Evolutionary conservation across 1,139 yeast species (phyloP).

Genomic region (Sugiyamaella paludigena): DNA sequence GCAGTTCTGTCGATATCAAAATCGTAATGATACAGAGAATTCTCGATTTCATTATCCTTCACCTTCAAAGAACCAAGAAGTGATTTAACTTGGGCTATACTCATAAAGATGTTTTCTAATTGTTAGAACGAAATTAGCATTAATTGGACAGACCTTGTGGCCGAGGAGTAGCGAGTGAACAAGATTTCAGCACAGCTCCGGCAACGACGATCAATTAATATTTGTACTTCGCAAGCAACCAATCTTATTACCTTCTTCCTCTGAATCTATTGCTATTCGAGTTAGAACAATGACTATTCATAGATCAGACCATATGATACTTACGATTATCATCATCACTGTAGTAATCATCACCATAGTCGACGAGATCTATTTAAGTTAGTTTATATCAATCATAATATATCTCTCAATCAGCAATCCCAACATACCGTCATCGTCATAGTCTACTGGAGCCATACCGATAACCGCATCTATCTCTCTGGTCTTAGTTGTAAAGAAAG

Average conservation of each 20-base stretch:
- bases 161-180: too few species aligned
- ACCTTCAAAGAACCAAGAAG: slow-evolving; percentile 49
- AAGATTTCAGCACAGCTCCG: neutral
- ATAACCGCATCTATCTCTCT: neutral
- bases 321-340: slow-evolving; percentile 12
- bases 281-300: slow-evolving; percentile 3
- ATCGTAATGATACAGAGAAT: slow-evolving; percentile 59
- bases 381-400: slow-evolving; percentile 1
- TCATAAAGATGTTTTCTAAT: slow-evolving; percentile 22
- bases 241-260: slow-evolving; percentile 23
- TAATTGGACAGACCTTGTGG: too few species aligned
- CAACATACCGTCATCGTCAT: slow-evolving; percentile 23
- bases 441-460: slow-evolving; percentile 3
- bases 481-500: neutral
- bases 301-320: neutral
- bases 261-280: slow-evolving; percentile 22
- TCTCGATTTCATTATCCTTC: slow-evolving; percentile 54
- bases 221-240: neutral
- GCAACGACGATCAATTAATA: neutral
- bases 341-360: slow-evolving; percentile 22
- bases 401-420: neutral
- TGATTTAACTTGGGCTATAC: slow-evolving; percentile 46
- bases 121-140: neutral
- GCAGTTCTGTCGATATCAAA: slow-evolving; percentile 55
- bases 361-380: slow-evolving; percentile 18